A percentile compares a stretch with the other conserved stretches of the same genome.
phyloP scores from a whole-genome alignment of 495 filamentous ascomycete species.

The Aspergillus campestris region DNA sequence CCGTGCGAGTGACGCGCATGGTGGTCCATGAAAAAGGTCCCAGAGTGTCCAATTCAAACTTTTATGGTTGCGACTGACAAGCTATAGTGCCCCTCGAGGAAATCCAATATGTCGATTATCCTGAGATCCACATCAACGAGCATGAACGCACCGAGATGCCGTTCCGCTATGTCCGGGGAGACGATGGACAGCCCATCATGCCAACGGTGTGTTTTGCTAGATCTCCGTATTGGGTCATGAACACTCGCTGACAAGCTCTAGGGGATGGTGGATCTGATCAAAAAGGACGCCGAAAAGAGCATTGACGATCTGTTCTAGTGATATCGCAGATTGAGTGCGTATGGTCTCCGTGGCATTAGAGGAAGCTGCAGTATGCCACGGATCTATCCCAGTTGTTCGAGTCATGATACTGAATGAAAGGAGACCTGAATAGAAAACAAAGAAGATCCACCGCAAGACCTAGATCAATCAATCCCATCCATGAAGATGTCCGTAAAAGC shows the following conservation, averaged over 20 bases:
- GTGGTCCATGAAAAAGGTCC: constrained; percentile 77
- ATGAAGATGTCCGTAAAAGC: neutral
- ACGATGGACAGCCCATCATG: constrained; percentile 76
- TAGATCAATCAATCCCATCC: neutral
- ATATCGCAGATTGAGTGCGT: too few relatives aligned
- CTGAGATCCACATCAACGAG: constrained; percentile 80
- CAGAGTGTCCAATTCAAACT: neutral
- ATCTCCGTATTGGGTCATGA: neutral
- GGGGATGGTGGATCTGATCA: constrained; percentile 94
- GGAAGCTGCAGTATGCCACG: neutral
- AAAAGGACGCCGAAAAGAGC: constrained; percentile 84
- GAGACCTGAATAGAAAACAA: too few relatives aligned
- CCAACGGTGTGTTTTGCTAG: constrained; percentile 54
- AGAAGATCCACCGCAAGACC: too few relatives aligned
- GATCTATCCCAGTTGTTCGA: too few relatives aligned
- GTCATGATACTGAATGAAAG: too few relatives aligned
- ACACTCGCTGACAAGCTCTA: constrained; percentile 21
- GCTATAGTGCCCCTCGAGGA: constrained; percentile 60
- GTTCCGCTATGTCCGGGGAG: constrained; percentile 81
- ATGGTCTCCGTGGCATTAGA: neutral
- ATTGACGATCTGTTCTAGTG: constrained; percentile 82
- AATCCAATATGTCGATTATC: constrained; percentile 76
- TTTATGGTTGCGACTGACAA: constrained; percentile 7
- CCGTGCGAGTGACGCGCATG: constrained; percentile 84
- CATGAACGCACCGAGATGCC: constrained; percentile 95